Base-by-base conservation (phyloP, 257 asterid species). In the Rehmannia glutinosa region DNA sequence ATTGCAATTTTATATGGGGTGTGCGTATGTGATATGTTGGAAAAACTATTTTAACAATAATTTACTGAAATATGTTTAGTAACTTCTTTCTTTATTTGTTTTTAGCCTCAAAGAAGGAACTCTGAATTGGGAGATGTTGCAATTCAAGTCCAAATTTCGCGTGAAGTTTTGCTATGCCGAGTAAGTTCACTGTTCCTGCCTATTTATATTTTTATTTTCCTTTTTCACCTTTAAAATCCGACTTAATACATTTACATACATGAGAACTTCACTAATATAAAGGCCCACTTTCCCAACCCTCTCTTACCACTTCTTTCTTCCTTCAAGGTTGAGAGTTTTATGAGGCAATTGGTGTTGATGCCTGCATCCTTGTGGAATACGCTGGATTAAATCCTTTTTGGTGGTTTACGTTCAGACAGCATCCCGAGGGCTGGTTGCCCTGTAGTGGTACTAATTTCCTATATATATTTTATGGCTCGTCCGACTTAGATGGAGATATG, bases 381-480 rank as follows among this genome's bases (percentile, higher is more conserved):
- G 99, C 96, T 81, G 97, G 99, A 42, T 83, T 93, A 77, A 93
- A 93, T 85, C 99, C 99, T 42, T 93, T n/a, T 87, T 81, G 99
- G 99, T 36, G 97, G 99, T 66, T 62, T 86, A 64, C 96, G 92
- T 51, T 76, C 99, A 65, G 99, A 90, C 62, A 86, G 95, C 77
- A 85, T 88, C 36, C 97, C 99, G 3, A 88, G 85, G 77, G 99
- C 99, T 81, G 99, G 97, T 53, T 93, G 99, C 82, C 99, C 99
- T 60, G 95, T 87, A 20, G 75, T 93, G 96, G 99, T 93, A 86
- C 71, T 80, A 52, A 43, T 62, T 70, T 73, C 67, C 42, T 16
- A 15, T 46, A 55, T 21, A 5, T 41, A 20, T 61, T 41, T 52
- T 54, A 9, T 12, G 41, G 41, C 61, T 61, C 62, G 68, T 49